phyloP scores from a whole-genome alignment of 164 flowering plant genomes.

The Santalum album region DNA sequence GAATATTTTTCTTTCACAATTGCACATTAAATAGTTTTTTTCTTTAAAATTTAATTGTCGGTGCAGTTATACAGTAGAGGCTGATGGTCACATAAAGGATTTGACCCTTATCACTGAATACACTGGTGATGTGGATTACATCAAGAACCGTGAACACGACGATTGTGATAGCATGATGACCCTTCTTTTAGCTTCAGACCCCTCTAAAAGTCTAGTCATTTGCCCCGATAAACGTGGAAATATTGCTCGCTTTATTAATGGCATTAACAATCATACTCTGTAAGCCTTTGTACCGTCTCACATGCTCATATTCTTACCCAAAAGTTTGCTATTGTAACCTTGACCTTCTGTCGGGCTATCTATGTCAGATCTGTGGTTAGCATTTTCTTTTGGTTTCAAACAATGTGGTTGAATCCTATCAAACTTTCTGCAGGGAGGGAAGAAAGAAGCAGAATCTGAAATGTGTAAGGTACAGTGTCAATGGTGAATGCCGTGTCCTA shows the following conservation, averaged over 20 bases:
- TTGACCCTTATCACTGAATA: conserved; percentile 64
- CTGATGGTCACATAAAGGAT: conserved; percentile 58
- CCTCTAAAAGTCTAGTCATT: conserved; percentile 52
- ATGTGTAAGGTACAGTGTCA: conserved; percentile 60
- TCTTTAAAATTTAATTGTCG: background rate
- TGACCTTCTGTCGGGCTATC: too few species aligned
- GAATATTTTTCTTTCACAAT: background rate
- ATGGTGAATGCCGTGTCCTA: conserved; percentile 60
- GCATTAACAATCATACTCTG: conserved; percentile 67
- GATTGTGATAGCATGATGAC: conserved; percentile 80
- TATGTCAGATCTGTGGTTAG: too few species aligned
- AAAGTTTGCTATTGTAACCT: background rate
- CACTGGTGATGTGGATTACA: conserved; percentile 64
- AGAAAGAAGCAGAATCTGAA: conserved; percentile 67
- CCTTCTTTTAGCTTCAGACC: conserved; percentile 43
- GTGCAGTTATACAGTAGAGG: conserved; percentile 63
- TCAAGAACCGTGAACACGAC: conserved; percentile 56
- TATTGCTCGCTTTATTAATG: conserved; percentile 67
- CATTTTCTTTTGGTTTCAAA: conserved; percentile 3
- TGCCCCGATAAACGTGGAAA: conserved; percentile 75
- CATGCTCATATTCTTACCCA: background rate
- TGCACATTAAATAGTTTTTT: background rate
- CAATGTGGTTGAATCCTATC: conserved; percentile 11
- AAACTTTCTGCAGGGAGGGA: conserved; percentile 52
- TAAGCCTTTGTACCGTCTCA: conserved; percentile 26